Evolutionary conservation across 2,329 filamentous ascomycete species (phyloP), one percentile per base, ranked within the genome.

Genomic region (Talaromyces sp.): DNA sequence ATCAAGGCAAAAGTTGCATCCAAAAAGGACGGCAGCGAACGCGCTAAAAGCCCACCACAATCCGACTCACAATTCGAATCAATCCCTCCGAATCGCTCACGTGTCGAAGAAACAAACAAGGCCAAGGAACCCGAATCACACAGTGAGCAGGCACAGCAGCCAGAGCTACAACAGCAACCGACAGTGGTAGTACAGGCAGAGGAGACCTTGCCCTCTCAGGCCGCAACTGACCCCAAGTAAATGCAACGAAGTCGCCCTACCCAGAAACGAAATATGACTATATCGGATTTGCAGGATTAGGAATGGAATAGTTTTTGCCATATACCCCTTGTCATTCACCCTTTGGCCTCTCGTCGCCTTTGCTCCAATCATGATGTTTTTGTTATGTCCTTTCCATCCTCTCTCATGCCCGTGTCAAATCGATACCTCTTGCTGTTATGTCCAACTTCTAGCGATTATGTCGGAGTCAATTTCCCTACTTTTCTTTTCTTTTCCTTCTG

Each of bases 1-100:
- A 84, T 90, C 69, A 85, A 88, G 68, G 86, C 85, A 68, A 90
- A 89, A 76, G 82, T 89, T 64, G 82, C 80, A 11, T 77, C 82
- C 59, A 80, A 78, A 6, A 81, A 79, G 58, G 81, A 86, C 34
- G 86, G 88, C 51, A 83, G 85, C 34, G 83, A 81, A 61, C 77
- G 81, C 25, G 80, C 83, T 17, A 84, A 83, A 71, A 86, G 83
- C 65, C 84, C 84, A 11, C 80, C 79, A 6, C 69, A 72, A 36
- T 72, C 72, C 3, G 78, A 79, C 29, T 36, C 31, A 2, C 56
- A 45, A 59, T 40, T 38, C 3, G 34, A 59, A 15, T 15, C 51
- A 17, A 15, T 53, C 15, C 25, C 53, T 13, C 25, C 25, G n/a
- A 49, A 43, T 19, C 64, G 53, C 8, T 25, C 49, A 3, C 53